Conservation (phyloP, 2,329 filamentous ascomycete genomes). For the Botrytis byssoidea region DNA sequence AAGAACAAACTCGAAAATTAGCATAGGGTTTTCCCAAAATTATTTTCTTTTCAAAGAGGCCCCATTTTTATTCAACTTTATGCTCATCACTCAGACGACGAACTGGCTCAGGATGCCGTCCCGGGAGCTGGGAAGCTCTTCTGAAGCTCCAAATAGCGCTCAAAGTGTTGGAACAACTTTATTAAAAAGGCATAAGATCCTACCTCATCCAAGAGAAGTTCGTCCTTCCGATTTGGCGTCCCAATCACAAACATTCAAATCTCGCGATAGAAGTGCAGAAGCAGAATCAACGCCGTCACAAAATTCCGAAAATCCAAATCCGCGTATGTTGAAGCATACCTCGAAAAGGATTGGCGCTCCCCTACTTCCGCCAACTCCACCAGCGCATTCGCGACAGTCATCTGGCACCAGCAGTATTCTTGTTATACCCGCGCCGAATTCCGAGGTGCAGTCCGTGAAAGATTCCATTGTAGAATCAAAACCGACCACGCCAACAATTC, state of each 20-base stretch:
- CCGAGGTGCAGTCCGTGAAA: constrained; percentile 27
- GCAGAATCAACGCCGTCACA: constrained; percentile 30
- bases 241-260: constrained; percentile 28
- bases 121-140: constrained; percentile 34
- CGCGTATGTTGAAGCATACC: constrained; percentile 37
- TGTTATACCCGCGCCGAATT: constrained; percentile 26
- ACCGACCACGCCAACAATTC: constrained; percentile 61
- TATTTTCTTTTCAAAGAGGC: not conserved
- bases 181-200: constrained; percentile 38
- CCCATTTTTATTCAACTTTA: constrained; percentile 28
- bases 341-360: constrained; percentile 34
- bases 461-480: constrained; percentile 32
- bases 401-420: constrained; percentile 44
- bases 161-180: constrained; percentile 33
- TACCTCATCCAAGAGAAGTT: constrained; percentile 38
- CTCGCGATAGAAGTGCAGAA: constrained; percentile 33
- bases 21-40: constrained; percentile 3
- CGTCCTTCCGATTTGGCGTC: constrained; percentile 24
- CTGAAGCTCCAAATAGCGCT: constrained; percentile 33
- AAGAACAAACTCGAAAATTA: not conserved
- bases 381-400: constrained; percentile 57
- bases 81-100: constrained; percentile 38
- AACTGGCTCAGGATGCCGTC: constrained; percentile 40
- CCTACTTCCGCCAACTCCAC: constrained; percentile 59
- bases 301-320: constrained; percentile 37